Base-by-base conservation (phyloP, 768 basidiomycete species). In the Dentipellis sp. region DNA sequence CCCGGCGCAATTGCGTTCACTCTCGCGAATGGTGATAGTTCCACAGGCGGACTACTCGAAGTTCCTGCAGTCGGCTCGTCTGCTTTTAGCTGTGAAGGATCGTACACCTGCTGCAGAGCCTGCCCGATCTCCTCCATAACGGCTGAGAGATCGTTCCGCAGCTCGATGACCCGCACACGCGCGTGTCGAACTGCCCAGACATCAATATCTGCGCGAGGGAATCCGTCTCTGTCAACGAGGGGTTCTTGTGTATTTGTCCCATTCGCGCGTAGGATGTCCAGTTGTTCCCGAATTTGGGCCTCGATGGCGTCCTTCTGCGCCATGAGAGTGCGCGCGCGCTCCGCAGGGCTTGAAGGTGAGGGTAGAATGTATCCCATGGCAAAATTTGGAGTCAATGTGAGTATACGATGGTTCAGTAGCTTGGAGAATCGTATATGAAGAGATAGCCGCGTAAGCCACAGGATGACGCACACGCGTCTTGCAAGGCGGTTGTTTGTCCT, bases 191-290 rank as follows among this genome's bases (percentile, higher is more conserved):
- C 84, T 10, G 86, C 83, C 65, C 82, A 90, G 16, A 95, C 75
- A 61, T 94, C 90, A 59, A 97, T 79, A 70, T 95, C 88, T 12
- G 81, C 82, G 12, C 92, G 79, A 1, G 94, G 94, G 69, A 91
- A 97, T 7, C 95, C 95, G 53, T 97, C 89, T 0, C 74, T 59
- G 66, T 97, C 93, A 49, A 97, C 80, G 36, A 97, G 80, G 0
- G 90, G 83, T 0, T 87, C 80, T 22, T 80, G 71, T 74, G 92
- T 80, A 2, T 78, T 83, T 35, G 78, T 78, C 42, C 77, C 71
- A 63, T 91, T 87, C 51, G 77, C 72, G 63, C 75, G 72, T 61
- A 92, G 80, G 54, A 91, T 76, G 45, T 79, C 71, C 38, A 79
- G 69, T 52, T 90, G 82, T 10, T 73, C 70, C 54, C 79, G 75